These are phyloP conservation scores for Penicillium argentinense DNA, from an alignment of 495 filamentous ascomycete species.

Conservation along the genomic window DNA sequence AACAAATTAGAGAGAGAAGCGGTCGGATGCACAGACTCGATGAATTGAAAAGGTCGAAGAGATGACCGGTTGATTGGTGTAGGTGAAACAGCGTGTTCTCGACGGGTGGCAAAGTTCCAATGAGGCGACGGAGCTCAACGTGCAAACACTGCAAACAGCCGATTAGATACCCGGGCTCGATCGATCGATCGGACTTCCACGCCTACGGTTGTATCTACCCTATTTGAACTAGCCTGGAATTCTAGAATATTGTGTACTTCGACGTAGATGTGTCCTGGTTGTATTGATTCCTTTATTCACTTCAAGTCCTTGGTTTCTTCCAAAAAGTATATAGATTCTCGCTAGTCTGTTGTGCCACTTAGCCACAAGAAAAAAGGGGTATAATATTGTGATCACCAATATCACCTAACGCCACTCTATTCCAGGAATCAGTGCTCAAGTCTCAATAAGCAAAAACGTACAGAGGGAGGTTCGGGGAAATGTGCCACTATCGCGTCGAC, in stretches of 20 bases:
- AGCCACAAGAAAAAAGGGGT: too few species aligned
- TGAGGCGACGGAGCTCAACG: slow-evolving; percentile 24
- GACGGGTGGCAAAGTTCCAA: slow-evolving; percentile 26
- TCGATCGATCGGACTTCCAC: slow-evolving; percentile 4
- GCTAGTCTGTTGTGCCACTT: too few species aligned
- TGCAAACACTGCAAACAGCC: slow-evolving; percentile 34
- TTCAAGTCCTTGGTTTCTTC: too few species aligned
- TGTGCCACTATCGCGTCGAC: not conserved
- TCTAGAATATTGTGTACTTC: not conserved
- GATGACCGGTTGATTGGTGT: not conserved
- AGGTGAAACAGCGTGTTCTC: slow-evolving; percentile 3
- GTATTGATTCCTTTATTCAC: too few species aligned
- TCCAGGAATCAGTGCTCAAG: not conserved
- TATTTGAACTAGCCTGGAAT: too few species aligned
- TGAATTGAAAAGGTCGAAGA: not conserved
- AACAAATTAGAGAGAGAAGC: not conserved
- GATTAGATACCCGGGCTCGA: slow-evolving; percentile 12
- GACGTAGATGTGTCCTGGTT: not conserved
- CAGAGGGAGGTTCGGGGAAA: not conserved
- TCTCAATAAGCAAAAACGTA: not conserved
- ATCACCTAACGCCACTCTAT: not conserved
- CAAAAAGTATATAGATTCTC: too few species aligned
- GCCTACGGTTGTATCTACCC: too few species aligned
- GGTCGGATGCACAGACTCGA: not conserved
- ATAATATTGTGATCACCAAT: too few species aligned